Percentiles rank a stretch among this genome's conserved stretches.
Evolutionary conservation across 2,329 filamentous ascomycete species (phyloP).

Genomic region (Xylariaceae sp.): DNA sequence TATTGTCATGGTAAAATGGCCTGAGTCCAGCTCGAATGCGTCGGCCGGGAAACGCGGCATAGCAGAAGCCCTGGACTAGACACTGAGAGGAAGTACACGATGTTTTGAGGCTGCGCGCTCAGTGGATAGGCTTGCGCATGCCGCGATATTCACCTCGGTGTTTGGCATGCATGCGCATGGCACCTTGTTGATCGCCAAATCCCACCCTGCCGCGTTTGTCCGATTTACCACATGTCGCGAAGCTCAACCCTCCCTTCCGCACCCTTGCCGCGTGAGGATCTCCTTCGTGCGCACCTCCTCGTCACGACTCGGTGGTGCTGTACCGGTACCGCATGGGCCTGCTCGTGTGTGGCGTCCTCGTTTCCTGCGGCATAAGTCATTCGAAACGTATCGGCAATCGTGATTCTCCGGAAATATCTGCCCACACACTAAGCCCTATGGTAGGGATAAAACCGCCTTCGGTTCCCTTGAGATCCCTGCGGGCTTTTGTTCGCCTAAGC

Average conservation of each 20-base stretch:
- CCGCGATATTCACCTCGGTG: neutral
- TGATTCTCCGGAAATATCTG: constrained; percentile 1
- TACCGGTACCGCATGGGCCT: neutral
- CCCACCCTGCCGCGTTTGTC: neutral
- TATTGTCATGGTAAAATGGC: neutral
- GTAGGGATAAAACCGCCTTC: constrained; percentile 5
- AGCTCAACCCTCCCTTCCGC: neutral
- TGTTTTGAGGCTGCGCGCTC: neutral
- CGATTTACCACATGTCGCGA: neutral
- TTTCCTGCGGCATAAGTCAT: neutral
- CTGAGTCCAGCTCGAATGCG: neutral
- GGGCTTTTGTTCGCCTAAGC: neutral
- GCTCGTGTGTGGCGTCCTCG: neutral
- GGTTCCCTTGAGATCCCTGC: neutral
- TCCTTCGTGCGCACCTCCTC: neutral
- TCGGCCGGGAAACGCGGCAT: neutral
- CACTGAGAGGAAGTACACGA: neutral
- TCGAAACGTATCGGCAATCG: neutral
- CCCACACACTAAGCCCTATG: constrained; percentile 13
- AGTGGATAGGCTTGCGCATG: neutral
- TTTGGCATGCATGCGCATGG: no score
- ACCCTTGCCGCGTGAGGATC: neutral
- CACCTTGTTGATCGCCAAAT: neutral
- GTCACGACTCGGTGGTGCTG: neutral
- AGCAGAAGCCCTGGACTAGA: neutral